Conservation (phyloP, 495 filamentous ascomycete genomes). For the Penicillium canariense region DNA sequence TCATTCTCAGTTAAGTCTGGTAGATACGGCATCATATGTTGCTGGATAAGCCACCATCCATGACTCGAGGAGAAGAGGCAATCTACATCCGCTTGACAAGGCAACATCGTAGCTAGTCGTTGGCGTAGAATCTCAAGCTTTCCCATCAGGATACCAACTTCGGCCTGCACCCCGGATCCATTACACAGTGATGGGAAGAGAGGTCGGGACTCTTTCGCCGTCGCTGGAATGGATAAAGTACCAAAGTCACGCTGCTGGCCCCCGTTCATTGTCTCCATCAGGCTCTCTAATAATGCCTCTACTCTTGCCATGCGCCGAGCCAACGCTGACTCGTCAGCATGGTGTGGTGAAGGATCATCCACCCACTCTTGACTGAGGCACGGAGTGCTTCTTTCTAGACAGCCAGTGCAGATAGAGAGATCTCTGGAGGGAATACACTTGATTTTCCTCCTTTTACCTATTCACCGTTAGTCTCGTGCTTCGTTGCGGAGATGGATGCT, state of each 20-base stretch:
- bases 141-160: neutral
- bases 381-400: slow-evolving; percentile 10
- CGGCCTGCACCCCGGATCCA: neutral
- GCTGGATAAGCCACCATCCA: slow-evolving; percentile 14
- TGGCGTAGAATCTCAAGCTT: slow-evolving; percentile 6
- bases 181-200: neutral
- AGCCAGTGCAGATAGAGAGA: slow-evolving; percentile 8
- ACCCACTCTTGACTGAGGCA: slow-evolving; percentile 18
- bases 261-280: neutral
- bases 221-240: neutral
- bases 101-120: slow-evolving; percentile 11
- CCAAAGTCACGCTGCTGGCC: neutral
- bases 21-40: slow-evolving; percentile 13
- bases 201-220: neutral
- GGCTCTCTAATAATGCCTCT: neutral
- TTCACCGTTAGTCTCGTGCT: neutral
- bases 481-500: slow-evolving; percentile 1
- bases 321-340: neutral
- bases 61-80: slow-evolving; percentile 7
- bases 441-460: slow-evolving; percentile 16
- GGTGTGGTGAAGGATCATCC: slow-evolving; percentile 7
- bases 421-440: slow-evolving; percentile 14
- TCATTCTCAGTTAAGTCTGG: neutral
- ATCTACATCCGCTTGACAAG: slow-evolving; percentile 12
- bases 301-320: neutral